Conservation (phyloP, 2,329 filamentous ascomycete species). For the Pyrenochaeta sp. region DNA sequence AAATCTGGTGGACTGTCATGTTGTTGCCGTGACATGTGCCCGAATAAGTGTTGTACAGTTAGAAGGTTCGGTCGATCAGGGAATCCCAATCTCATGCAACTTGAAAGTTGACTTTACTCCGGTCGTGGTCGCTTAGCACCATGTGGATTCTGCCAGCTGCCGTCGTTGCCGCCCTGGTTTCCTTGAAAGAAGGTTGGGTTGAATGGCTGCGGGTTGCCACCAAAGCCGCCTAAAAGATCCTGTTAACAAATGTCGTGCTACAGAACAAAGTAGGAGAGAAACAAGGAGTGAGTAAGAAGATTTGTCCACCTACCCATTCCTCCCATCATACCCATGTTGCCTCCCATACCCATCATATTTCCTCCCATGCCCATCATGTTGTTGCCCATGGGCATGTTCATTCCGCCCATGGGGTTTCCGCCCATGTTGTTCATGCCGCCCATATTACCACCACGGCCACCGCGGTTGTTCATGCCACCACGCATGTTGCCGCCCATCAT, state of each 20-base stretch:
- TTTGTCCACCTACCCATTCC: constrained; percentile 40
- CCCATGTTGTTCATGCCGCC: constrained; percentile 49
- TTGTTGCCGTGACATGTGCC: too few relatives aligned
- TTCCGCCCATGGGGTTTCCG: constrained; percentile 43
- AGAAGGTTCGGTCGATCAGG: not conserved
- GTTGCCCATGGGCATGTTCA: constrained; percentile 48
- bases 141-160: constrained; percentile 77
- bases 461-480: constrained; percentile 57
- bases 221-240: constrained; percentile 60
- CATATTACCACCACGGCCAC: constrained; percentile 45
- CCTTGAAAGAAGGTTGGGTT: constrained; percentile 74
- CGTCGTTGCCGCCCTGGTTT: constrained; percentile 59
- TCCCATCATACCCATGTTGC: constrained; percentile 43
- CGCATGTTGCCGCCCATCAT: constrained; percentile 48
- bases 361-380: constrained; percentile 52
- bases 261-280: not conserved
- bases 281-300: constrained; percentile 9
- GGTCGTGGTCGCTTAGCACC: constrained; percentile 80
- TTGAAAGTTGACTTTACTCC: constrained; percentile 60
- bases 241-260: constrained; percentile 14
- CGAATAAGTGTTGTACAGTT: not conserved
- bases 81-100: too few relatives aligned
- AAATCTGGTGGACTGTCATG: too few relatives aligned
- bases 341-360: constrained; percentile 44
- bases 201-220: constrained; percentile 71